Conservation (phyloP, 495 filamentous ascomycete species). For the Bombardia bombarda region DNA sequence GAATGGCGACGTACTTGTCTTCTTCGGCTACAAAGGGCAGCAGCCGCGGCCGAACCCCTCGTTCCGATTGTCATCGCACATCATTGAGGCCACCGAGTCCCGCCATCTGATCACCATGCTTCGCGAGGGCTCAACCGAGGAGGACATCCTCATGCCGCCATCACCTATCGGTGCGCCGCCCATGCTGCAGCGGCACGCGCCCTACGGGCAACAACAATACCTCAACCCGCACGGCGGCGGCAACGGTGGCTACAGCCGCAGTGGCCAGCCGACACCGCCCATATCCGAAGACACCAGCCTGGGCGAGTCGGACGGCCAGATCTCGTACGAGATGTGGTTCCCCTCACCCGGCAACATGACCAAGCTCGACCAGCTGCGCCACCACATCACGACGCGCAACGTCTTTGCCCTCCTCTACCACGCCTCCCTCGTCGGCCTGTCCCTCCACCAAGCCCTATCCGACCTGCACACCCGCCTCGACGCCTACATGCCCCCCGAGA, state of each 20-base stretch:
- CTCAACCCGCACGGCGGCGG: conserved; percentile 17
- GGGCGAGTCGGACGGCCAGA: conserved; percentile 38
- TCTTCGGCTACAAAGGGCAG: conserved; percentile 38
- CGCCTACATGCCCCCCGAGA: conserved; percentile 40
- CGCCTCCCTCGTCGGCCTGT: conserved; percentile 51
- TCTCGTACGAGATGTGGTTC: conserved; percentile 54
- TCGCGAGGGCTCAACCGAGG: conserved; percentile 43
- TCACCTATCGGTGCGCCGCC: conserved; percentile 37
- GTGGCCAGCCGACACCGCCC: conserved; percentile 32
- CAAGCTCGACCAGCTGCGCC: conserved; percentile 38
- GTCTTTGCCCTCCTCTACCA: conserved; percentile 53
- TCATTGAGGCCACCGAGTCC: conserved; percentile 48
- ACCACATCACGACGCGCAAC: conserved; percentile 56
- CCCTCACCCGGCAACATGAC: conserved; percentile 37
- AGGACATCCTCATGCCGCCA: conserved; percentile 32
- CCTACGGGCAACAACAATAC: conserved; percentile 22
- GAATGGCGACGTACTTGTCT: conserved; percentile 54
- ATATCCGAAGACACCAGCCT: conserved; percentile 35
- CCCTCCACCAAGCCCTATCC: conserved; percentile 47
- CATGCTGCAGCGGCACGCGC: conserved; percentile 29
- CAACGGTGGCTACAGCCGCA: conserved; percentile 15
- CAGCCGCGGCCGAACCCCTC: conserved; percentile 42
- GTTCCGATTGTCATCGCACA: conserved; percentile 48
- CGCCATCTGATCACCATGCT: conserved; percentile 43
- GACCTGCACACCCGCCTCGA: conserved; percentile 50